Base-by-base conservation (phyloP, 2,329 filamentous ascomycete species). In the Penicillium oxalicum region DNA sequence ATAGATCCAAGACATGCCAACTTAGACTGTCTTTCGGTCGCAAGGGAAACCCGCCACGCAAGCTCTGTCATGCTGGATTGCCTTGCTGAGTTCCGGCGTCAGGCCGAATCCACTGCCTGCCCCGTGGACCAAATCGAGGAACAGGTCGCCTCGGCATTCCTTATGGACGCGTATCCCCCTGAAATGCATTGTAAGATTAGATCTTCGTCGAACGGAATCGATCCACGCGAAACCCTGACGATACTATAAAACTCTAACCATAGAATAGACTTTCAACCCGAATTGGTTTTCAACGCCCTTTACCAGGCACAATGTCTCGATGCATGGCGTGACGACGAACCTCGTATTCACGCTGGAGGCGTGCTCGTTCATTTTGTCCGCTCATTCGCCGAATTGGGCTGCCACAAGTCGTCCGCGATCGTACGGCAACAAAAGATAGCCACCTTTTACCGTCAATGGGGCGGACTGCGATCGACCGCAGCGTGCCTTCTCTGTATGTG, bases 111-210 rank as follows among this genome's bases (percentile, higher is more conserved):
- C 29, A 25, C 26, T 25, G 36, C 26, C 26, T 8, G 24, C 36
- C 18, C 36, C 26, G 38, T 11, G 28, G 28, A n/a, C 12, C n/a
- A 28, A 12, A n/a, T 27, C 50, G 18, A 18, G 13, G 13, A 5
- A 12, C 44, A 53, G 37, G 27, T 58, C 12, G 52, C 54, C 32
- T 55, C 54, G 9, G 55, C 57, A 13, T 27, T 59, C 9, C 33
- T 59, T 9, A 55, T 58, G 49, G 44, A 59, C 42, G 53, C 57
- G n/a, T 59, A 59, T 18, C 55, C 57, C 7, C 57, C 57, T 32
- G 45, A 32, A 26, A 57, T 59, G 52, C 52, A 59, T 35, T 12
- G 51, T 59, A 47, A 18, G 18, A 18, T 18, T 18, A 53, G 56
- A 40, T 27, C 25, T 24, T 13, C 29, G 18, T 18, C 18, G 18